Base-by-base conservation (phyloP, 495 filamentous ascomycete species). In the Aspergillus indologenus region DNA sequence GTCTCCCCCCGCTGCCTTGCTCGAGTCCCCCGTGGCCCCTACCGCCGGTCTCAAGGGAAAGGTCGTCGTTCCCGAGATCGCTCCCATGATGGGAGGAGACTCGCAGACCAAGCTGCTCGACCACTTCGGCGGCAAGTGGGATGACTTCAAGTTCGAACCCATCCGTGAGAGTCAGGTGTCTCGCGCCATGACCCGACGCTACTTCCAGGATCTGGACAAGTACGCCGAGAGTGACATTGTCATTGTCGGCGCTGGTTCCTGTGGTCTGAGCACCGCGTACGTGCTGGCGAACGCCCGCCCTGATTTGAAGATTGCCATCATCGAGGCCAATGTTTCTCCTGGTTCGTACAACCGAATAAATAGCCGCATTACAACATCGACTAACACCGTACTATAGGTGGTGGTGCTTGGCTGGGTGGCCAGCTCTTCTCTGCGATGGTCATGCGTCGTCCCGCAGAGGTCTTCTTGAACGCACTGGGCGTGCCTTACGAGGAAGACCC, bases 391-490 rank as follows among this genome's bases (percentile, higher is more conserved):
- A n/a, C 43, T 7, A 66, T 21, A 79, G 81, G 91, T 60, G 91
- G 91, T 67, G 91, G 91, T 68, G 90, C 91, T 56, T 96, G 91
- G 91, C 84, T 96, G 34, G 91, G 91, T 63, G 91, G 91, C 48
- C 91, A 96, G 75, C 86, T 95, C 46, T 95, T 96, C 81, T 87
- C 82, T 65, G 91, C 90, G 54, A 96, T 96, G 91, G 84, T 96
- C 57, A 90, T 96, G 85, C 90, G 91, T 63, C 92, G 92, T 76
- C 90, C 91, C 18, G 91, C 91, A 20, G 88, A 96, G 66, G 79
- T 81, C 51, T 96, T 96, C 81, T 75, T 96, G 54, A 74, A 76
- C 50, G 89, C 92, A 61, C 74, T 95, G 24, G 89, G 88, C 51
- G 85, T 95, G 22, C 86, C 89, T n/a, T 96, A 85, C 73, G 91